A percentile compares a stretch with the other conserved stretches of the same genome.
Conservation (phyloP, 805 yeast species). For the Ogataea glucozyma region DNA sequence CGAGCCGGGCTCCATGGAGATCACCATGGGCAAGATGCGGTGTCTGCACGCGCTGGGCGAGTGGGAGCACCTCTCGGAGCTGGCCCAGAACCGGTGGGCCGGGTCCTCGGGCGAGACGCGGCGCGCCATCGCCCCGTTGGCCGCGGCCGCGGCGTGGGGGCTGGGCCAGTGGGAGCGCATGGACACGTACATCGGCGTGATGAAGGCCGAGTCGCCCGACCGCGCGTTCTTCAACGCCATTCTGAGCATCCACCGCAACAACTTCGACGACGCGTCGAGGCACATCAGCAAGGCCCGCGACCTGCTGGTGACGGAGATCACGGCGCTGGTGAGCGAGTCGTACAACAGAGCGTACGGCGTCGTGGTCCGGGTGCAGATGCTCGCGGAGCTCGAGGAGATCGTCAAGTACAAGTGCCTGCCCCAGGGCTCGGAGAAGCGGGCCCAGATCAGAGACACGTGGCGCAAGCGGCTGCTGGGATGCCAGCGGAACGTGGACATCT, state of each 20-base stretch:
- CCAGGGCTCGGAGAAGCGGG: slow-evolving; percentile 76
- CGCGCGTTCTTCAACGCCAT: slow-evolving; percentile 94
- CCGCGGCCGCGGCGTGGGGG: slow-evolving; percentile 99
- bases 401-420: slow-evolving; percentile 85
- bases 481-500: slow-evolving; percentile 96
- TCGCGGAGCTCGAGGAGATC: slow-evolving; percentile 94
- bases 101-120: slow-evolving; percentile 69
- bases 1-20: slow-evolving; percentile 75
- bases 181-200: slow-evolving; percentile 86
- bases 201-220: slow-evolving; percentile 92
- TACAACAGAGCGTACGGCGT: slow-evolving; percentile 96
- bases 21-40: slow-evolving; percentile 97
- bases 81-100: slow-evolving; percentile 87
- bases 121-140: slow-evolving; percentile 90
- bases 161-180: slow-evolving; percentile 94
- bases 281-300: slow-evolving; percentile 88
- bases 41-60: slow-evolving; percentile 98
- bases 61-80: slow-evolving; percentile 88
- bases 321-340: slow-evolving; percentile 93
- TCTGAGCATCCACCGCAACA: slow-evolving; percentile 78
- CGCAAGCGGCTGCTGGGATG: slow-evolving; percentile 88
- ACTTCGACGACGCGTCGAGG: slow-evolving; percentile 74
- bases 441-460: slow-evolving; percentile 88
- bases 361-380: slow-evolving; percentile 94
- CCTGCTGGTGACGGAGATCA: slow-evolving; percentile 84